A percentile compares a stretch with the other conserved stretches of the same genome.
These are phyloP conservation scores for Solanum habrochaites DNA, from an alignment of 257 asterid species.

Conservation along the genomic window DNA sequence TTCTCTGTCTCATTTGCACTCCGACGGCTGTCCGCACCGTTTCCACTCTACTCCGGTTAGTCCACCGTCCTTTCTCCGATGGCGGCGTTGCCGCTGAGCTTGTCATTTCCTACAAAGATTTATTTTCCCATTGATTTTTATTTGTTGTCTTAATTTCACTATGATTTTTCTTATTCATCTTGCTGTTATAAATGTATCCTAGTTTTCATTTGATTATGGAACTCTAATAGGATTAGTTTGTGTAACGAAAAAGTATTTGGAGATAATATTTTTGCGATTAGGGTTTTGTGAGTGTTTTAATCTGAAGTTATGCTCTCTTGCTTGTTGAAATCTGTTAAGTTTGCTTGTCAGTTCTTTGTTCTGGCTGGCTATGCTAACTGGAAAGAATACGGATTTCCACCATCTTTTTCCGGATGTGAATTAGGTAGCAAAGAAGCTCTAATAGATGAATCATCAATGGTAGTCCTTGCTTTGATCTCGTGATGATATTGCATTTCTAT, in stretches of 20 bases:
- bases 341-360: background rate
- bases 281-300: conserved; percentile 6
- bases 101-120: background rate
- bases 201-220: background rate
- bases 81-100: background rate
- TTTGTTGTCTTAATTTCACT: background rate
- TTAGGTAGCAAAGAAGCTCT: background rate
- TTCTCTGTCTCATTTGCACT: background rate
- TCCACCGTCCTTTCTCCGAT: background rate
- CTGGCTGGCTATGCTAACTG: background rate
- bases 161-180: background rate
- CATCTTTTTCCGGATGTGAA: background rate
- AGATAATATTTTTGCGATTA: background rate
- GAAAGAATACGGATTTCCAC: background rate
- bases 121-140: background rate
- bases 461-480: background rate
- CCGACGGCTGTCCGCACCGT: background rate
- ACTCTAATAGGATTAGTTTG: background rate
- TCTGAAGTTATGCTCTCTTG: background rate
- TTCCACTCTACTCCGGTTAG: background rate
- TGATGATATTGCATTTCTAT: background rate
- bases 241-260: background rate
- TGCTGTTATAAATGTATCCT: background rate
- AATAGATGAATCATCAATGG: background rate
- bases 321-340: background rate